Evolutionary conservation across 202 grass and related monocot genomes (phyloP), one percentile per base, ranked within the genome.

Genomic region (Zizania palustris): DNA sequence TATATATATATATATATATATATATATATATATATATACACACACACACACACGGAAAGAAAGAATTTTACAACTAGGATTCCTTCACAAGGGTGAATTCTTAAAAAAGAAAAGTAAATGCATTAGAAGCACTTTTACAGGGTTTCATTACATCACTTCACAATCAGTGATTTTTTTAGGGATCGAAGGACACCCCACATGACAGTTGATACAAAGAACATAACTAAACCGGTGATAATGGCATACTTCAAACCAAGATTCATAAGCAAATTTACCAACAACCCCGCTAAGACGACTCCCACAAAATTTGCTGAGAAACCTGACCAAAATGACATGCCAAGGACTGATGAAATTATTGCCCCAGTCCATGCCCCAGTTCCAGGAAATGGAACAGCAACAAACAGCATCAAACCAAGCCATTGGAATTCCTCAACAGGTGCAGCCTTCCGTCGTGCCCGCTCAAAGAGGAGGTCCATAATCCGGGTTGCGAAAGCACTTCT

Each of bases 381-480:
- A 33, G 94, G 94, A 71, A 97, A 93, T 0, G 94, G 94, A 72
- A 97, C 82, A 1, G 94, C 94, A 33, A 93, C 91, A 13, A 97
- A 93, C 76, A 97, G 44, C 91, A 92, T 97, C 75, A 97, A 55
- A 37, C 94, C 94, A 41, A 97, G 79, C 94, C 94, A 97, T 45
- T 88, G 88, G 65, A 97, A 97, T 78, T 97, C 93, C 79, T 87
- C 86, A 12, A 97, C 88, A 11, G 94, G 94, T 3, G 83, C 86
- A 9, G 94, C 89, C 80, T 93, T 97, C 61, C 60, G 81, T 21
- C 83, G 86, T 1, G 91, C 94, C 76, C 82, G 86, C 83, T 97
- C 76, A 15, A 97, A 97, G 58, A 97, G 80, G 83, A 93, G 76
- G 57, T 97, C 83, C 43, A 97, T 71, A 45, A 97, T 20, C 10